Percentiles rank a stretch among this genome's conserved stretches.
Conservation (phyloP, 2,329 filamentous ascomycete genomes). For the Lachnellula occidentalis region DNA sequence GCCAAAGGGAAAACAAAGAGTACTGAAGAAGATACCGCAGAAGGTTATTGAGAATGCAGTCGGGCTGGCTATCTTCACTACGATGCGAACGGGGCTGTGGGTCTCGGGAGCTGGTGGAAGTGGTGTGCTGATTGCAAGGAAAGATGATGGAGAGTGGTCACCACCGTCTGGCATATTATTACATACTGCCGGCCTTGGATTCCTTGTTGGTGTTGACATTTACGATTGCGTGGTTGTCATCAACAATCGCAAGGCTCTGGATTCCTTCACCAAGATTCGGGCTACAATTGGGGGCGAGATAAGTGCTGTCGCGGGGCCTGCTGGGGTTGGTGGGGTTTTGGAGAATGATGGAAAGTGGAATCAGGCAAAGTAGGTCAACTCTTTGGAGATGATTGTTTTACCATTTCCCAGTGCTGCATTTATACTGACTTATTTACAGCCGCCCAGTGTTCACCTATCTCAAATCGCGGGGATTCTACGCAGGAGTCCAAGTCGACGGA, state of each 20-base stretch:
- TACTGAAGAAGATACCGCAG: slow-evolving; percentile 74
- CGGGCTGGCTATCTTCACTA: slow-evolving; percentile 89
- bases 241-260: slow-evolving; percentile 77
- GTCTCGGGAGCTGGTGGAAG: slow-evolving; percentile 86
- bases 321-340: slow-evolving; percentile 60
- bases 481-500: slow-evolving; percentile 79
- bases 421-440: slow-evolving; percentile 13
- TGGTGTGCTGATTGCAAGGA: slow-evolving; percentile 77
- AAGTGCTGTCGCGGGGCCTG: slow-evolving; percentile 68
- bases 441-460: slow-evolving; percentile 75
- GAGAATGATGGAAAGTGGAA: slow-evolving; percentile 35
- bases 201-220: slow-evolving; percentile 86
- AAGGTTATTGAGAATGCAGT: slow-evolving; percentile 84
- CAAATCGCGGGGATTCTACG: slow-evolving; percentile 85
- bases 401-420: neutral
- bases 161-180: slow-evolving; percentile 86
- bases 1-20: slow-evolving; percentile 52
- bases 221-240: slow-evolving; percentile 95
- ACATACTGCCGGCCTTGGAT: slow-evolving; percentile 83
- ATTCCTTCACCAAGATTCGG: slow-evolving; percentile 74
- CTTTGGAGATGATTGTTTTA: neutral
- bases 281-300: slow-evolving; percentile 80
- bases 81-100: slow-evolving; percentile 90
- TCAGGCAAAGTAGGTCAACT: slow-evolving; percentile 49
- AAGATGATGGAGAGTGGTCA: slow-evolving; percentile 84